Evolutionary conservation across 2,329 filamentous ascomycete genomes (phyloP).

Genomic region (Phialophora verrucosa): DNA sequence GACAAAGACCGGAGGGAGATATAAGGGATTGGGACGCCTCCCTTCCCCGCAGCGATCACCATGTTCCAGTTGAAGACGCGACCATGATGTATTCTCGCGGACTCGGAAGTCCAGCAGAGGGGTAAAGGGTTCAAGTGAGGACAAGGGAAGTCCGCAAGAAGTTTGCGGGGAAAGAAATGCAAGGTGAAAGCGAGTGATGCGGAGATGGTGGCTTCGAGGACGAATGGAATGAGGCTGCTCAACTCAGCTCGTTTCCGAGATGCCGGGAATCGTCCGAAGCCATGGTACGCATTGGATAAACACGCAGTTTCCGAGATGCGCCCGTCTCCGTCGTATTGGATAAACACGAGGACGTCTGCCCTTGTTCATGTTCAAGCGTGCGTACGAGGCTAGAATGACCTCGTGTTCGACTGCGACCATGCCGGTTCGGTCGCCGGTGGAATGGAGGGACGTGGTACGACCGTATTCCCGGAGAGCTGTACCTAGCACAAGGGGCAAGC

Average conservation of each 20-base stretch:
- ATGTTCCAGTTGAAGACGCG: neutral
- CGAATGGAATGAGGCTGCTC: neutral
- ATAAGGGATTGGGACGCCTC: constrained; percentile 14
- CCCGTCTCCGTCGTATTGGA: neutral
- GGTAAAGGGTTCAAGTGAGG: constrained; percentile 9
- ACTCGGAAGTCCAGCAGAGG: constrained; percentile 13
- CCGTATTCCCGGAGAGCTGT: neutral
- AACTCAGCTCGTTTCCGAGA: constrained; percentile 9
- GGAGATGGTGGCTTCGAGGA: constrained; percentile 13
- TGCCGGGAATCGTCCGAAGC: constrained; percentile 5
- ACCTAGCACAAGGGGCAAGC: neutral
- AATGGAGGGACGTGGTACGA: neutral
- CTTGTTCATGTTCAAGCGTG: neutral
- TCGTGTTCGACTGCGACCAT: neutral
- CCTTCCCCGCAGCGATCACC: constrained; percentile 22
- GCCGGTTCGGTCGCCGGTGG: constrained; percentile 14
- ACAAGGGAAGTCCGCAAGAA: constrained; percentile 6
- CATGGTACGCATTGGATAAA: no score
- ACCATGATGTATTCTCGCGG: constrained; percentile 12
- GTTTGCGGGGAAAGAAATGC: constrained; percentile 18
- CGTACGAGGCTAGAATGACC: neutral
- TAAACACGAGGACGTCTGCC: neutral
- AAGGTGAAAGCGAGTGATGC: constrained; percentile 1
- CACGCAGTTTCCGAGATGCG: no score
- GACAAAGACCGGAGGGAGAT: neutral